phyloP scores from a whole-genome alignment of 2,329 filamentous ascomycete species.

The Fusarium sp. region DNA sequence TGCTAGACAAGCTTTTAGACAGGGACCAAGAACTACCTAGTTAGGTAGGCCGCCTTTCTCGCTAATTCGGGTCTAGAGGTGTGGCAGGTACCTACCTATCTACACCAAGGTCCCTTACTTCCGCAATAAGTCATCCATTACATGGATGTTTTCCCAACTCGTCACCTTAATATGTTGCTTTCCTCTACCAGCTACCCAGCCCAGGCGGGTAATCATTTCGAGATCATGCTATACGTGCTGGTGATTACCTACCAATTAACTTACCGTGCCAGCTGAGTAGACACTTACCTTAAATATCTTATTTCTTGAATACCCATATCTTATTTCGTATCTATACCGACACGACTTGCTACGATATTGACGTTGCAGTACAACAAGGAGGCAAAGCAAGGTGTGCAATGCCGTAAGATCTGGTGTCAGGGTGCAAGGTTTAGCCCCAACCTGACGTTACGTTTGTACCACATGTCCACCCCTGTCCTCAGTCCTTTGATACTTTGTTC shows the following conservation, averaged over 20 bases:
- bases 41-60: neutral
- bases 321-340: neutral
- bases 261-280: too few relatives aligned
- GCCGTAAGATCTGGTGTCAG: constrained; percentile 49
- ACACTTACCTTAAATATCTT: too few relatives aligned
- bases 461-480: constrained; percentile 29
- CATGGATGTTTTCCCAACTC: constrained; percentile 1
- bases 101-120: neutral
- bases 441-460: constrained; percentile 34
- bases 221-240: neutral
- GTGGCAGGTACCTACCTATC: neutral
- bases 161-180: neutral
- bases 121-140: neutral
- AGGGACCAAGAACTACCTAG: neutral
- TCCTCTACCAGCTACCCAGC: neutral
- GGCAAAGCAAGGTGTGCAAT: constrained; percentile 45
- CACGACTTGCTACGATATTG: constrained; percentile 20
- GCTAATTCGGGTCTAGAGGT: neutral
- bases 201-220: neutral
- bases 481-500: constrained; percentile 21
- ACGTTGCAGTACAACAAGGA: constrained; percentile 33
- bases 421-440: constrained; percentile 42
- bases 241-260: neutral
- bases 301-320: neutral
- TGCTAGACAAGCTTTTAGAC: constrained; percentile 6